phyloP scores from a whole-genome alignment of 805 yeast genomes.

The Wickerhamomyces bisporus region DNA sequence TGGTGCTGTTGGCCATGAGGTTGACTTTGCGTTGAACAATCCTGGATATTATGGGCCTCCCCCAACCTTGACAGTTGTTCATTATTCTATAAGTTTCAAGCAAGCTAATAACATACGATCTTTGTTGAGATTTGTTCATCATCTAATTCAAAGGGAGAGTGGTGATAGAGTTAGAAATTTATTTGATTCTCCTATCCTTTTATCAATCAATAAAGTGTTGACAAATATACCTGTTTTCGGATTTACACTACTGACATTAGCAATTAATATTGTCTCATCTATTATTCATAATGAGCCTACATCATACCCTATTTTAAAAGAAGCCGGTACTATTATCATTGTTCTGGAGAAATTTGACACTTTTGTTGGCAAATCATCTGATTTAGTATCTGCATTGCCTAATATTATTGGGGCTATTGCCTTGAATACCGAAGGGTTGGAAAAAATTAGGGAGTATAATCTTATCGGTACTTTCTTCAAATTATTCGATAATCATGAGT shows the following conservation, averaged over 20 bases:
- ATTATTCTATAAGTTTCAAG: constrained; percentile 49
- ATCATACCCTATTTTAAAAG: constrained; percentile 72
- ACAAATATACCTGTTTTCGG: constrained; percentile 60
- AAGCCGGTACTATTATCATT: constrained; percentile 65
- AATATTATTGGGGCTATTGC: constrained; percentile 81
- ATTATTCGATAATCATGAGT: constrained; percentile 42
- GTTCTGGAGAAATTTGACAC: constrained; percentile 52
- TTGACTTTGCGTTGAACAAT: constrained; percentile 54
- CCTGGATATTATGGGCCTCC: constrained; percentile 58
- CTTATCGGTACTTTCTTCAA: constrained; percentile 42
- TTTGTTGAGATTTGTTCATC: constrained; percentile 56
- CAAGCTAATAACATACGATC: constrained; percentile 58
- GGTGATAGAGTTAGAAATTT: constrained; percentile 83
- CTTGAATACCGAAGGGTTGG: constrained; percentile 67
- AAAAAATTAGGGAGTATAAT: constrained; percentile 40
- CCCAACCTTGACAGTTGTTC: constrained; percentile 44
- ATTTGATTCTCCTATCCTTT: constrained; percentile 77
- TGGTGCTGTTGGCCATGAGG: constrained; percentile 56
- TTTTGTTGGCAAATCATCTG: constrained; percentile 54
- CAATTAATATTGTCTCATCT: constrained; percentile 58
- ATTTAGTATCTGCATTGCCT: constrained; percentile 56
- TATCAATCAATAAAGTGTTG: constrained; percentile 54
- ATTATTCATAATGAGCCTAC: constrained; percentile 91
- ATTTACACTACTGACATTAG: constrained; percentile 50
- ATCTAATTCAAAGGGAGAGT: constrained; percentile 63